Conservation (phyloP, 176 grass and related monocot species). For the Triticum urartu region DNA sequence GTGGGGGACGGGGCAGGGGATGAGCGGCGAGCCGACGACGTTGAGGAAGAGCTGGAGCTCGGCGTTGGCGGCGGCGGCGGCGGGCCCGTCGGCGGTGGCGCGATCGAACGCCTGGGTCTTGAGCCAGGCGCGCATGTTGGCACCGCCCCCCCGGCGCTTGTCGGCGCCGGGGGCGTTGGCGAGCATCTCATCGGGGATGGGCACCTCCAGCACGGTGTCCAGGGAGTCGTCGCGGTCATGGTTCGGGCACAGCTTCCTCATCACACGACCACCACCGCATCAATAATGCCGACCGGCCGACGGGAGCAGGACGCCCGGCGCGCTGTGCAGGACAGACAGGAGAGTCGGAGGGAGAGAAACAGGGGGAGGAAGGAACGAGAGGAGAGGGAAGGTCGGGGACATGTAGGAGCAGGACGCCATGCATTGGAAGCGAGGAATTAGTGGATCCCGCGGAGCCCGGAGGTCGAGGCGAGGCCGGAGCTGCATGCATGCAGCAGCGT, state of each 20-base stretch:
- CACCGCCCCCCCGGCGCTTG: conserved; percentile 47
- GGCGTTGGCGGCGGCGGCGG: conserved; percentile 35
- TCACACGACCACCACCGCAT: conserved; percentile 32
- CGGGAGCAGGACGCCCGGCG: neutral
- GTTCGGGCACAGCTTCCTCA: conserved; percentile 96
- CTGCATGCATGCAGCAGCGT: neutral
- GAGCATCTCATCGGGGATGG: conserved; percentile 94
- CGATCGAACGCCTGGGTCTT: conserved; percentile 87
- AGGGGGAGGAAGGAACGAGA: neutral
- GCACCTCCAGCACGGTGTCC: conserved; percentile 97
- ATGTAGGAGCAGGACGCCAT: conserved; percentile 34
- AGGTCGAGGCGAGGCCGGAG: conserved; percentile 11
- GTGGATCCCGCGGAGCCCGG: conserved; percentile 50
- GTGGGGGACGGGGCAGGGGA: conserved; percentile 79
- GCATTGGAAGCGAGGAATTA: conserved; percentile 50
- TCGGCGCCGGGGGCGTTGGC: conserved; percentile 41
- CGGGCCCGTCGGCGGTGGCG: conserved; percentile 39
- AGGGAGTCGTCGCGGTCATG: conserved; percentile 79
- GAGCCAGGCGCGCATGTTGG: conserved; percentile 88
- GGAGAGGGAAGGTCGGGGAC: conserved; percentile 13
- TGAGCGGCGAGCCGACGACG: conserved; percentile 88
- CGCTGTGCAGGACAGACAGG: neutral
- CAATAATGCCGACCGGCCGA: conserved; percentile 6
- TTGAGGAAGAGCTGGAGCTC: conserved; percentile 94
- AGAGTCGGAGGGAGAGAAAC: conserved; percentile 10